Evolutionary conservation across 805 yeast species (phyloP), one percentile per base, ranked within the genome.

Genomic region (Saccharomycodes ludwigii): DNA sequence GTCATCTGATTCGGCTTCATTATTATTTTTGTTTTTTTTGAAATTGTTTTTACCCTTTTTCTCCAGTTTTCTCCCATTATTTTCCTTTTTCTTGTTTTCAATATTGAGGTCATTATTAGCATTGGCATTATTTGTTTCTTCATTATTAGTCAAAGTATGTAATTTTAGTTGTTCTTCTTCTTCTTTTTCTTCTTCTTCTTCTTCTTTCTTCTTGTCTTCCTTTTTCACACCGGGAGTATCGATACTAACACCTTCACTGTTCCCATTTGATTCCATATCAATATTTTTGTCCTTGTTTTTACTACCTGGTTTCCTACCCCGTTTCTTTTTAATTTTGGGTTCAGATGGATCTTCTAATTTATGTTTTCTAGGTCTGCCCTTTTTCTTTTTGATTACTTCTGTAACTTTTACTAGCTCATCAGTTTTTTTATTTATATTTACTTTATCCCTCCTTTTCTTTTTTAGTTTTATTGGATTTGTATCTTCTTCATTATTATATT

Each of bases 381-480:
- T 31, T 40, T 15, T 46, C 48, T 29, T 34, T 37, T 29, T 4
- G 27, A 21, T 14, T 26, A 31, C 18, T 18, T 20, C 6, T 22
- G 12, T 16, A 9, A 39, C 37, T 2, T 22, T 17, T 8, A 27
- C 31, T 18, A 31, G 30, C 8, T 35, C 35, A 4, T 42, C 37
- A 33, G 39, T 29, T 43, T 25, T 5, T 4, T 19, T 16, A 4
- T 16, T 21, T 11, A 16, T 5, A 25, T 15, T 15, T 4, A 9
- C 9, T 18, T 6, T n/a, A 6, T 9, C 24, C 18, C 32, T 43
- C 46, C 27, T 24, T 40, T 30, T 50, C 52, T 18, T 40, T 40
- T 18, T 46, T 56, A 6, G 50, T 37, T 4, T 44, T 50, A 14
- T 40, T 40, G 9, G 44, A 36, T 21, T 40, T 14, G 33, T 47